Base-by-base conservation (phyloP, 306 rosid genomes). In the Sophora flavescens region DNA sequence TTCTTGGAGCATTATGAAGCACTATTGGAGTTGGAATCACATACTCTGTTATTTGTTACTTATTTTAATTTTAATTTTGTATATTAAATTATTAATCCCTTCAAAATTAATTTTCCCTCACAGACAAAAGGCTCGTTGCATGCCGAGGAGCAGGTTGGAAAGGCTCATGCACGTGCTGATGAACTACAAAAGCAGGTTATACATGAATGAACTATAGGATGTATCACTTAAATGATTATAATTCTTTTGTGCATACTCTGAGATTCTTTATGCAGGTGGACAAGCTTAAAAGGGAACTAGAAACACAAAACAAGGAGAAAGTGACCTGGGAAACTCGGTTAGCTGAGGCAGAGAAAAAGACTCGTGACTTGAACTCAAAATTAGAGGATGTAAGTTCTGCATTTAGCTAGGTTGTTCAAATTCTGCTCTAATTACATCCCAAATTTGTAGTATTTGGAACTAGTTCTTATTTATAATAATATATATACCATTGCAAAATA, bases 161-260 rank as follows among this genome's bases (percentile, higher is more conserved):
- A 92, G 91, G 98, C 93, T 72, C 81, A 88, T 91, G 97, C 97
- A 41, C 98, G 89, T 56, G 93, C 96, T 74, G 87, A 80, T 72
- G 96, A 89, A 88, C 87, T 96, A 51, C 96, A 89, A 81, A 88
- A 88, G 48, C 90, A 92, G 98, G 98, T 89, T 54, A 82, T 87
- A 42, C 38, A 51, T 74, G 63, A 69, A 22, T 41, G 13, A n/a
- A 59, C 47, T 68, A 68, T 70, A 62, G 26, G 60, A 4, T 80
- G 57, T 68, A n/a, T 69, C 36, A 35, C 35, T 69, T 13, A 32
- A 36, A 61, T 39, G 30, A 18, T 18, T n/a, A 12, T 50, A 28
- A 53, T 64, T 42, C 59, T 61, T 68, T 78, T 3, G 58, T 70
- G 71, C 72, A 22, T 58, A 36, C 17, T 51, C 60, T 54, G 35